Evolutionary conservation across 805 yeast species (phyloP).

Genomic region (Candida nonsorbophila): DNA sequence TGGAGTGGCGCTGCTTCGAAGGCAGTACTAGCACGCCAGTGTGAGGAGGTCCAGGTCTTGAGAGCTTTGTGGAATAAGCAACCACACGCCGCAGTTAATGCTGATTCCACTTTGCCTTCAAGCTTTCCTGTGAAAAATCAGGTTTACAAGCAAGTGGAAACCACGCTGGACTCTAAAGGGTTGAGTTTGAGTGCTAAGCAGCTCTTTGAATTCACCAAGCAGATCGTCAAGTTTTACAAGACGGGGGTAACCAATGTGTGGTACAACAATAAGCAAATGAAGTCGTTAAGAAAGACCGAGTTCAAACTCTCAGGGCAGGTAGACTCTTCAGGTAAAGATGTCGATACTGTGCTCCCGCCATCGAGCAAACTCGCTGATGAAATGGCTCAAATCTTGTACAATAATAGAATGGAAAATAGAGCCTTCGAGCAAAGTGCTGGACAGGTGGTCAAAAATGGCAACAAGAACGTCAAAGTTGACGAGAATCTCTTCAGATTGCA

Average conservation of each 20-base stretch:
- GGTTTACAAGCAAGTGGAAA: conserved; percentile 19
- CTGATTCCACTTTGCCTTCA: conserved; percentile 25
- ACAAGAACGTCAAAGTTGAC: conserved; percentile 3
- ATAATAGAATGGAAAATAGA: conserved; percentile 30
- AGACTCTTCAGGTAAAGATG: too few relatives aligned
- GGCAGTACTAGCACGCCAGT: conserved; percentile 1
- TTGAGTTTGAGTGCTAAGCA: conserved; percentile 27
- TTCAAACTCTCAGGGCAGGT: conserved; percentile 13
- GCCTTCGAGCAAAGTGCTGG: conserved; percentile 10
- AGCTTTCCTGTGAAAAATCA: conserved; percentile 19
- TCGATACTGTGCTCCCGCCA: conserved; percentile 22
- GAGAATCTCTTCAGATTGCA: conserved; percentile 31
- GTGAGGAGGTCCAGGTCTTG: conserved; percentile 7
- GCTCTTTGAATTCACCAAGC: conserved; percentile 39
- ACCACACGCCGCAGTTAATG: conserved; percentile 15
- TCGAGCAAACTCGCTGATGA: conserved; percentile 30
- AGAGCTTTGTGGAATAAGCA: conserved; percentile 6
- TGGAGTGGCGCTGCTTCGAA: background rate
- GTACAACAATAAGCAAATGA: conserved; percentile 27
- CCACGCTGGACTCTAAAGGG: conserved; percentile 11
- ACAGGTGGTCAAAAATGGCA: conserved; percentile 2
- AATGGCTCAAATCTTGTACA: conserved; percentile 30
- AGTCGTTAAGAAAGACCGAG: conserved; percentile 3
- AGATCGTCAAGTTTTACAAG: conserved; percentile 48
- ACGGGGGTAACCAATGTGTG: conserved; percentile 54